Base-by-base conservation (phyloP, 2,329 filamentous ascomycete genomes). In the Hypoxylon sp. region DNA sequence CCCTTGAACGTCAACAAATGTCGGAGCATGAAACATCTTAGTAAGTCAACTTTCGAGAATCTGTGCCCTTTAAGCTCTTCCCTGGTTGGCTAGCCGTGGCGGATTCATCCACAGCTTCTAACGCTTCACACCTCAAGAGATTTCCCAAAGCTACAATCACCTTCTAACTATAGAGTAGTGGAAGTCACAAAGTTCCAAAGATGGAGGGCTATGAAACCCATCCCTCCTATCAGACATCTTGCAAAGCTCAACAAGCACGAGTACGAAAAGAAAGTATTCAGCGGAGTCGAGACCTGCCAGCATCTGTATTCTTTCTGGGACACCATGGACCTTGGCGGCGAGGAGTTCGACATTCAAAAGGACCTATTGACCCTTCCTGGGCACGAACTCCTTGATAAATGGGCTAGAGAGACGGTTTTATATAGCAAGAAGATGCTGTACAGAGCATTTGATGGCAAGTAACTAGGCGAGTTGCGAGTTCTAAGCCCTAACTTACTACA, bases 1-100 rank as follows among this genome's bases (percentile, higher is more conserved):
- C 40, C 40, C 2, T 44, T 44, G 17, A 11, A 13, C 10, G 17
- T 11, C 8, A 4, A 44, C 7, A 11, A 44, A 20, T 22, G 40
- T 11, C 8, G 3, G 17, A 17, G 40, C 40, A 44, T 44, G 40
- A 20, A 44, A 20, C 8, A 44, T 11, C 40, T 44, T 11, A 44
- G 40, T 44, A 44, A 8, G 40, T 44, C n/a, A 44, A 44, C n/a
- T 44, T 44, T 44, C 40, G n/a, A 44, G 14, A 7, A 20, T 44
- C 40, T 44, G n/a, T 20, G n/a, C 14, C 37, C 37, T 6, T 14
- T 40, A 17, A 20, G 37, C n/a, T 42, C n/a, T 42, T 13, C 2
- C 5, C 31, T 33, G 7, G 31, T 11, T 33, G 3, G 7, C 31
- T 33, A 33, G 31, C 10, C 10, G 31, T 6, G 6, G 7, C 6